These are phyloP conservation scores for Ostreobium quekettii DNA, from an alignment of 139 green algal species.

Conservation along the genomic window DNA sequence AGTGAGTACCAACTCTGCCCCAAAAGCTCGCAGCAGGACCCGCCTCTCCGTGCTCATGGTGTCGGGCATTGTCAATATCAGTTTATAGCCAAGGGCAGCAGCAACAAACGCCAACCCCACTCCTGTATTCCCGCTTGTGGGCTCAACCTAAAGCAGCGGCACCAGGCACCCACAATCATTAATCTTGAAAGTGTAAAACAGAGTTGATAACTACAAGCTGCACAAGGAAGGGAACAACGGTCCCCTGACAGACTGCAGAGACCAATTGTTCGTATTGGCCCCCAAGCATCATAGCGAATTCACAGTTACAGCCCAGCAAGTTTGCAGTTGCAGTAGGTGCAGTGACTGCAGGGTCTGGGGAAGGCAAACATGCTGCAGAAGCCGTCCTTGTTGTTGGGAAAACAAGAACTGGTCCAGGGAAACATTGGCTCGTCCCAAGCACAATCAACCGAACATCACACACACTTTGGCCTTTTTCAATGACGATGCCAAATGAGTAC, in stretches of 20 bases:
- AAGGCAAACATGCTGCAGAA: too few relatives aligned
- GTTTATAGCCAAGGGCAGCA: constrained; percentile 85
- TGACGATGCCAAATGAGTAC: too few relatives aligned
- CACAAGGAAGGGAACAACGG: neutral
- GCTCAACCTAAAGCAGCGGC: constrained; percentile 53
- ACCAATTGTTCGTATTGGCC: neutral
- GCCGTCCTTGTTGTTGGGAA: too few relatives aligned
- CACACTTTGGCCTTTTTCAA: too few relatives aligned
- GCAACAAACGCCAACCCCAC: constrained; percentile 92
- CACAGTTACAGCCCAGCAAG: neutral
- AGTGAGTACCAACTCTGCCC: constrained; percentile 71
- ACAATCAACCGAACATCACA: too few relatives aligned
- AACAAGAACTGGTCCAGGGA: too few relatives aligned
- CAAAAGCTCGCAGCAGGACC: constrained; percentile 74
- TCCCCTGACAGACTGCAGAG: neutral
- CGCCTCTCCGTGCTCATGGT: constrained; percentile 87
- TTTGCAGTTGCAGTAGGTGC: neutral
- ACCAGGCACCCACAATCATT: neutral
- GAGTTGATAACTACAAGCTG: neutral
- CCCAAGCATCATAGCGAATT: neutral
- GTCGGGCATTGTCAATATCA: constrained; percentile 94
- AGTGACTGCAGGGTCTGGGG: too few relatives aligned
- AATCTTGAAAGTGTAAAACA: neutral
- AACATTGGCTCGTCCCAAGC: too few relatives aligned
- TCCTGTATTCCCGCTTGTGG: constrained; percentile 88